phyloP scores from a whole-genome alignment of 352 stramenopile genomes.

The Phytophthora palmivora region DNA sequence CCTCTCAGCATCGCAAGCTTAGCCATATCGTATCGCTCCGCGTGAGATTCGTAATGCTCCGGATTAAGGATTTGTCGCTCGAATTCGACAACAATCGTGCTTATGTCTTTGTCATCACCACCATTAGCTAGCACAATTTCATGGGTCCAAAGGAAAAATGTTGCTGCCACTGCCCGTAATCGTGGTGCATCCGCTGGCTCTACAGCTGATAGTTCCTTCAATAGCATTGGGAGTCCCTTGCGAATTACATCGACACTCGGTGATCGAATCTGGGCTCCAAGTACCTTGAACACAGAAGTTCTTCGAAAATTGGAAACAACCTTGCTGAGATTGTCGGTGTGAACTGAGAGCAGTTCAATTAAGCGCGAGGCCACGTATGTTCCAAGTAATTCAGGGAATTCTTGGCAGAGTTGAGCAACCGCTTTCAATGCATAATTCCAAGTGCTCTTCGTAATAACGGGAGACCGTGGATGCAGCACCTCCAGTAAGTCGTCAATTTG shows the following conservation, averaged over 20 bases:
- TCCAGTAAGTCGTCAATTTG: conserved; percentile 32
- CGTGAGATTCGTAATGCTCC: conserved; percentile 37
- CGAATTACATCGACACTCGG: conserved; percentile 18
- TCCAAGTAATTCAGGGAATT: conserved; percentile 21
- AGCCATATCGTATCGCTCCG: conserved; percentile 54
- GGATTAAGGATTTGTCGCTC: conserved; percentile 27
- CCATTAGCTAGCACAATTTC: conserved; percentile 2
- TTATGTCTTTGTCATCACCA: conserved; percentile 7
- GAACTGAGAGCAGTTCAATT: conserved; percentile 36
- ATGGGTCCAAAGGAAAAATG: conserved; percentile 45
- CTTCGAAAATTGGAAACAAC: conserved; percentile 11
- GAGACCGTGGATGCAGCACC: conserved; percentile 42
- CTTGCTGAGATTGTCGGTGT: conserved; percentile 6
- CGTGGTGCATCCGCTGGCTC: conserved; percentile 19
- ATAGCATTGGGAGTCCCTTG: conserved; percentile 28
- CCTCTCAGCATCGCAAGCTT: conserved; percentile 52
- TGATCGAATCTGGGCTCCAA: conserved; percentile 30
- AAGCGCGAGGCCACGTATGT: conserved; percentile 26
- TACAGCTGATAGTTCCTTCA: conserved; percentile 27
- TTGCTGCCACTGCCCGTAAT: conserved; percentile 36
- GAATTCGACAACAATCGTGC: conserved; percentile 15
- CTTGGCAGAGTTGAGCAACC: conserved; percentile 30
- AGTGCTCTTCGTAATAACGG: conserved; percentile 21
- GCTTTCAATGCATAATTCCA: conserved; percentile 31
- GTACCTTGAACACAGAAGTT: conserved; percentile 28